Conservation (phyloP, 192 early-diverging fungal species). For the Irineochytrium annulatum region DNA sequence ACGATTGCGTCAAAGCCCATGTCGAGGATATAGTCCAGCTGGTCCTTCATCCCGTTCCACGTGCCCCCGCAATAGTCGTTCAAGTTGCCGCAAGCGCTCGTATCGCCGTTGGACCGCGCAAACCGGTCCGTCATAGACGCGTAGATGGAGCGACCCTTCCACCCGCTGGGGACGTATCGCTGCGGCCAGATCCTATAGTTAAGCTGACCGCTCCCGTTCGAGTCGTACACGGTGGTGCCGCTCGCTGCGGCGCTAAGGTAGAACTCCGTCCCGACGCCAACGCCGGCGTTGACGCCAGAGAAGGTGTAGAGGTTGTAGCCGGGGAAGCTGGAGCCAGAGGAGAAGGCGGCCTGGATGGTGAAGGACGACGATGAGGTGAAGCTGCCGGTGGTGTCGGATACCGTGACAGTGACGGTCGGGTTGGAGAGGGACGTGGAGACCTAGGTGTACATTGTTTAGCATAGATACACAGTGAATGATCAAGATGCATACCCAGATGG, state of each 20-base stretch:
- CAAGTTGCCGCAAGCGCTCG: conserved; percentile 7
- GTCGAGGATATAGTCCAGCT: conserved; percentile 45
- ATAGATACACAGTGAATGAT: too few species aligned
- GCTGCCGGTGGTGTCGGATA: background rate
- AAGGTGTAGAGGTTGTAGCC: background rate
- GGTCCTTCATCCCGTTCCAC: conserved; percentile 32
- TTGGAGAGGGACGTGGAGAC: background rate
- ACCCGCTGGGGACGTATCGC: conserved; percentile 6
- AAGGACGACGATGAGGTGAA: background rate
- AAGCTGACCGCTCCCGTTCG: background rate
- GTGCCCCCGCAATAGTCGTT: conserved; percentile 45
- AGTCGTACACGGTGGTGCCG: background rate
- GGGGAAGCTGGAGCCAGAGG: background rate
- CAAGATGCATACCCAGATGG: too few species aligned
- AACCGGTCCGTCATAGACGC: conserved; percentile 47
- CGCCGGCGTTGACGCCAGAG: background rate
- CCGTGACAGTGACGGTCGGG: background rate
- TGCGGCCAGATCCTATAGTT: background rate
- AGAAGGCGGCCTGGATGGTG: background rate
- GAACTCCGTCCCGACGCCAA: background rate
- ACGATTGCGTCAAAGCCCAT: conserved; percentile 50
- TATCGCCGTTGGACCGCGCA: conserved; percentile 17
- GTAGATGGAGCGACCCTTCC: conserved; percentile 42
- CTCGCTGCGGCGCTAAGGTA: background rate
- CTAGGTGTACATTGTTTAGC: too few species aligned